These are phyloP conservation scores for Hypoxylon rubiginosum DNA, from an alignment of 2,329 filamentous ascomycete species.

Conservation along the genomic window DNA sequence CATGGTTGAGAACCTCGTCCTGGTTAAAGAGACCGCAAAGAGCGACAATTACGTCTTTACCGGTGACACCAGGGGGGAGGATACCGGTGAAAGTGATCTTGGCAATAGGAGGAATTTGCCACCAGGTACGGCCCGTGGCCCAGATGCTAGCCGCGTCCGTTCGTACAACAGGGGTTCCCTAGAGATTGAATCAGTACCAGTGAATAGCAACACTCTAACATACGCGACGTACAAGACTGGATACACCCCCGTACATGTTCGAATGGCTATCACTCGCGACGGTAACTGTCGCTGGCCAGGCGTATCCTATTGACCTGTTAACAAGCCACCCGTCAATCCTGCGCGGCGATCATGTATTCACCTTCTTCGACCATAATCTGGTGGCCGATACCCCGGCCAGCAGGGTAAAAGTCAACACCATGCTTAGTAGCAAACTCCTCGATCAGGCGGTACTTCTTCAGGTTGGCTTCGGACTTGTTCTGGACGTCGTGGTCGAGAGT, in stretches of 20 bases:
- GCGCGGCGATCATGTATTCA: background rate
- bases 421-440: conserved; percentile 85
- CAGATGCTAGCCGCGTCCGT: conserved; percentile 90
- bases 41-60: conserved; percentile 94
- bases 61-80: conserved; percentile 57
- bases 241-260: conserved; percentile 87
- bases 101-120: conserved; percentile 86
- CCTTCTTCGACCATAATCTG: conserved; percentile 76
- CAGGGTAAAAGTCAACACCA: conserved; percentile 81
- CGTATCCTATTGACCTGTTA: conserved; percentile 57
- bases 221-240: conserved; percentile 66
- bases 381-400: conserved; percentile 24
- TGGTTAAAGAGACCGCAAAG: conserved; percentile 83
- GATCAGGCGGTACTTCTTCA: conserved; percentile 85
- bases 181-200: background rate
- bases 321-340: background rate
- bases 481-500: conserved; percentile 66
- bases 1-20: conserved; percentile 91
- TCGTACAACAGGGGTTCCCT: conserved; percentile 81
- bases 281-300: conserved; percentile 85
- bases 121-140: conserved; percentile 88
- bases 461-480: conserved; percentile 78
- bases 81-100: conserved; percentile 76
- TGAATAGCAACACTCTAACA: background rate
- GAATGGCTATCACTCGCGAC: conserved; percentile 85